Percentiles rank a stretch among this genome's conserved stretches.
These are phyloP conservation scores for Chytriomyces hyalinus DNA, from an alignment of 192 early-diverging fungal species.

Conservation along the genomic window DNA sequence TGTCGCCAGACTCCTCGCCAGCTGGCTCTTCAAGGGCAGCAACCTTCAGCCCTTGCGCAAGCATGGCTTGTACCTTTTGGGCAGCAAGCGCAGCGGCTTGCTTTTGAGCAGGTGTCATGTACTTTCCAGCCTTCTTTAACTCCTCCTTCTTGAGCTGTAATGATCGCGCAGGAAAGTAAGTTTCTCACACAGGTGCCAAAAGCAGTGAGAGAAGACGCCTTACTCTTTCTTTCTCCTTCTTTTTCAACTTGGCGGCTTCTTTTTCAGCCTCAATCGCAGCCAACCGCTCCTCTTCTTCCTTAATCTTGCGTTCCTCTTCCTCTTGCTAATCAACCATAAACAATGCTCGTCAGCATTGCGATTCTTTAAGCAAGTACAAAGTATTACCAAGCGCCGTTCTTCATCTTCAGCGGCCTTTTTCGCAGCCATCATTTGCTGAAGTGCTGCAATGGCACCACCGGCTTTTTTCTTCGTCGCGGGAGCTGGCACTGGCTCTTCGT, in stretches of 20 bases:
- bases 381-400: conserved; percentile 41
- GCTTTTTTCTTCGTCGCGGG: conserved; percentile 54
- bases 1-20: conserved; percentile 42
- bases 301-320: conserved; percentile 42
- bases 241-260: conserved; percentile 70
- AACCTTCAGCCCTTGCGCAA: conserved; percentile 75
- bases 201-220: conserved; percentile 4
- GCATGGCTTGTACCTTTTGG: conserved; percentile 73
- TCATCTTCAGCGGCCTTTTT: conserved; percentile 82
- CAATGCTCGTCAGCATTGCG: background rate
- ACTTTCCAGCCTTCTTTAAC: conserved; percentile 88
- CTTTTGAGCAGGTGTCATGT: conserved; percentile 92
- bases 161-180: conserved; percentile 4
- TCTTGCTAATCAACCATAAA: conserved; percentile 26
- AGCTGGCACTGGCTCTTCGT: conserved; percentile 41
- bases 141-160: conserved; percentile 81
- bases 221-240: conserved; percentile 31
- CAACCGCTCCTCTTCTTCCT: conserved; percentile 72
- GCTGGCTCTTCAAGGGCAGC: conserved; percentile 60
- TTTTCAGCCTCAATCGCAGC: conserved; percentile 63
- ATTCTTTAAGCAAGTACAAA: background rate
- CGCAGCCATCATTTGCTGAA: conserved; percentile 71
- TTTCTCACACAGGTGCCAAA: background rate
- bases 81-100: conserved; percentile 75
- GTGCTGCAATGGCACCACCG: conserved; percentile 58